Evolutionary conservation across 148 eudicot species (phyloP).

Genomic region (Silene latifolia): DNA sequence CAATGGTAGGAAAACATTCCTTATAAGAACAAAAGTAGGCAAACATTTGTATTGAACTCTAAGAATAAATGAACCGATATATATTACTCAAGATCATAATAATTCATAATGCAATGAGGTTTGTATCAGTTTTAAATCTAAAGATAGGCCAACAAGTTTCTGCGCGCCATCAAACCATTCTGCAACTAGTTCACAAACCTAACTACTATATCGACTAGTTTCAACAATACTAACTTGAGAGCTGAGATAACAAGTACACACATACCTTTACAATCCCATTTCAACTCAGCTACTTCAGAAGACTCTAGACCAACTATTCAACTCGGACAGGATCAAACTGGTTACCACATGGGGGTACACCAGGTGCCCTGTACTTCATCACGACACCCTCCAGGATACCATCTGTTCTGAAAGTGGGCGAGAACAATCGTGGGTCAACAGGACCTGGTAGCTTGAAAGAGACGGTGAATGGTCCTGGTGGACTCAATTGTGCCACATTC

Average conservation of each 20-base stretch:
- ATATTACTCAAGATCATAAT: not conserved
- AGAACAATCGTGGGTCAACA: constrained; percentile 67
- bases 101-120: not conserved
- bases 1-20: too few relatives aligned
- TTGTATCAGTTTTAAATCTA: not conserved
- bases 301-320: not conserved
- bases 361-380: constrained; percentile 38
- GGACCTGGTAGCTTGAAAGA: constrained; percentile 79
- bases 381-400: constrained; percentile 79
- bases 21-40: too few relatives aligned
- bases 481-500: constrained; percentile 52
- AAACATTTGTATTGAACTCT: too few relatives aligned
- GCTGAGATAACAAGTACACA: not conserved
- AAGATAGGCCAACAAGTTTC: too few relatives aligned
- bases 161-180: not conserved
- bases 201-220: constrained; percentile 12
- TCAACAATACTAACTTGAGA: not conserved
- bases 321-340: constrained; percentile 27
- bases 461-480: constrained; percentile 63
- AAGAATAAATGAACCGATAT: not conserved
- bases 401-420: constrained; percentile 51
- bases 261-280: constrained; percentile 22
- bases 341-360: constrained; percentile 29
- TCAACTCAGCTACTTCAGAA: constrained; percentile 4
- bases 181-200: constrained; percentile 5